Conservation (phyloP, 2,329 filamentous ascomycete species). For the Beauveria caledonica region DNA sequence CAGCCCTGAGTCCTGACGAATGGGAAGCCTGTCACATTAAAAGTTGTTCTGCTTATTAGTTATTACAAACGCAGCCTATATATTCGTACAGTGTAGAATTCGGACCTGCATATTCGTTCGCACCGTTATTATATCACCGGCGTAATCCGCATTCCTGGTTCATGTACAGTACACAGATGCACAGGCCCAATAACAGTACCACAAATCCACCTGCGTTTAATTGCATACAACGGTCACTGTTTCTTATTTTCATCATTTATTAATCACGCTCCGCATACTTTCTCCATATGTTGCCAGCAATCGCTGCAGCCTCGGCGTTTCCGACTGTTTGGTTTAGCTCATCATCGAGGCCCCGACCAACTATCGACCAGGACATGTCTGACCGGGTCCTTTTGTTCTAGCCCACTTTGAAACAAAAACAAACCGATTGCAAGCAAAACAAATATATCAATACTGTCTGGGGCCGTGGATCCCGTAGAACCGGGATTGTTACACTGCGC, state of each 20-base stretch:
- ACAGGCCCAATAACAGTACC: background rate
- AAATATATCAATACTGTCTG: background rate
- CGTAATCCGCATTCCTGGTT: background rate
- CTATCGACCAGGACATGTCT: background rate
- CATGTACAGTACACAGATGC: background rate
- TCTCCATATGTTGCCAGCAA: background rate
- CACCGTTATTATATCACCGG: background rate
- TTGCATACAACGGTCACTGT: background rate
- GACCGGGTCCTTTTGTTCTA: background rate
- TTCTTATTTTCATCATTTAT: background rate
- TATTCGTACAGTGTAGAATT: background rate
- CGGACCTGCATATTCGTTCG: background rate
- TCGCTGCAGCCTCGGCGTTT: conserved; percentile 4
- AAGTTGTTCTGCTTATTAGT: background rate
- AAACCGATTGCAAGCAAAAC: background rate
- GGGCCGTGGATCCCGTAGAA: too few species aligned
- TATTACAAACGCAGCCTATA: too few species aligned
- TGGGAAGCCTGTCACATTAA: background rate
- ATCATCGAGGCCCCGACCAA: background rate
- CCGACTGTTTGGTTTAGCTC: background rate
- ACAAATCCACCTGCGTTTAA: background rate
- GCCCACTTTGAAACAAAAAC: conserved; percentile 1
- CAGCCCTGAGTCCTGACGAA: background rate
- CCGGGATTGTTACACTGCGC: too few species aligned
- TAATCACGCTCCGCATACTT: background rate